These are phyloP conservation scores for Hericium alpestre DNA, from an alignment of 768 basidiomycete genomes.

Conservation along the genomic window DNA sequence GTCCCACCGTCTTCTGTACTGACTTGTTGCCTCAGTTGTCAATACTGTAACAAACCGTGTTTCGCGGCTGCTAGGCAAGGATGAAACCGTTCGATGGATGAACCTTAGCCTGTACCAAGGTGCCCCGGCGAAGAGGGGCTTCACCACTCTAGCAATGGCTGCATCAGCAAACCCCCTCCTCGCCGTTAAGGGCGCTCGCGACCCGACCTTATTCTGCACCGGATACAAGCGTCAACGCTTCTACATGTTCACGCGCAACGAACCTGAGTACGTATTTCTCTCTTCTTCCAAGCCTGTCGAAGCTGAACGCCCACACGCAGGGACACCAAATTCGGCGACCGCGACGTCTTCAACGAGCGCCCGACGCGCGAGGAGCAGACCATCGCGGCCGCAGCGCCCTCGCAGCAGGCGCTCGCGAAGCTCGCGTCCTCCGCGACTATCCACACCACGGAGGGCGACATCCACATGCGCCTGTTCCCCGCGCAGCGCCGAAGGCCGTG, in stretches of 20 bases:
- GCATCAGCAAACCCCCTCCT: conserved; percentile 94
- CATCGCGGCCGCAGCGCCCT: conserved; percentile 55
- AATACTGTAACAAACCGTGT: conserved; percentile 94
- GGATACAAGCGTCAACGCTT: conserved; percentile 90
- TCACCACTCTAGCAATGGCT: conserved; percentile 87
- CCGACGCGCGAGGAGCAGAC: conserved; percentile 95
- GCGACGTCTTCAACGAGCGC: conserved; percentile 96
- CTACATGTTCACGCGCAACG: conserved; percentile 85
- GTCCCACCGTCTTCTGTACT: neutral
- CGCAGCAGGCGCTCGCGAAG: conserved; percentile 45
- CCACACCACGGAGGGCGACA: conserved; percentile 93
- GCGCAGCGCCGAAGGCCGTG: conserved; percentile 89
- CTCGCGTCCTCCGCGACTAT: conserved; percentile 77
- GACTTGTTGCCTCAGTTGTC: conserved; percentile 47
- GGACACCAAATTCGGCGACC: conserved; percentile 77
- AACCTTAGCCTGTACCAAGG: conserved; percentile 90
- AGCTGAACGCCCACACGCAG: conserved; percentile 25
- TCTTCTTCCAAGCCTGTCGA: neutral
- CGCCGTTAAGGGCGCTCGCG: conserved; percentile 71
- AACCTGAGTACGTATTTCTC: conserved; percentile 65
- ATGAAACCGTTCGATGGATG: conserved; percentile 85
- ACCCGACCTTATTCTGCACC: conserved; percentile 88
- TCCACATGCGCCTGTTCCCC: conserved; percentile 82
- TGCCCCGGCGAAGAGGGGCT: conserved; percentile 75
- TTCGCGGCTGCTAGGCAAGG: conserved; percentile 79